Evolutionary conservation across 139 green algal genomes (phyloP).

Genomic region (Chlorella vulgaris): DNA sequence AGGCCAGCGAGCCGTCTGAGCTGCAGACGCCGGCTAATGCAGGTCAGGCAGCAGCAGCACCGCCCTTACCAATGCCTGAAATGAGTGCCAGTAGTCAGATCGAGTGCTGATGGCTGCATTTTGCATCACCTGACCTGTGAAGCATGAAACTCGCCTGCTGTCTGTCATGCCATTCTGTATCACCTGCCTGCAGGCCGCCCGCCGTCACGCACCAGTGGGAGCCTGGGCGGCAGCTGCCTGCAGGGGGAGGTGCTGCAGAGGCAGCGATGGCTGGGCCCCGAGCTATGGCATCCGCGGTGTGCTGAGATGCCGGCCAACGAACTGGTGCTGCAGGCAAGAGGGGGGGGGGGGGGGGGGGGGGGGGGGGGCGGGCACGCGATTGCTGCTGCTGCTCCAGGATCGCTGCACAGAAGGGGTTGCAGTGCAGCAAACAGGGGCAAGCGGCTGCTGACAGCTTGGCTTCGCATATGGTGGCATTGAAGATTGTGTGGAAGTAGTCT

Average conservation of each 20-base stretch:
- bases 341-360: background rate
- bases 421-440: too few species aligned
- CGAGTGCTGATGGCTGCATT: too few species aligned
- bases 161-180: background rate
- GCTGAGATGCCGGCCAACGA: background rate
- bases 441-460: too few species aligned
- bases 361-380: background rate
- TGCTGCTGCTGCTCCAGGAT: too few species aligned
- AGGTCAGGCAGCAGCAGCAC: background rate
- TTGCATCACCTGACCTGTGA: background rate
- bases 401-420: too few species aligned
- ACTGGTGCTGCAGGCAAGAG: constrained; percentile 5
- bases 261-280: constrained; percentile 20
- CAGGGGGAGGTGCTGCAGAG: background rate
- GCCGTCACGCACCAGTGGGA: background rate
- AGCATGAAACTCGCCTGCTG: background rate
- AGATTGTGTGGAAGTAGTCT: too few species aligned
- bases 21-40: background rate
- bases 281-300: background rate
- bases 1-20: background rate
- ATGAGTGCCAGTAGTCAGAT: too few species aligned
- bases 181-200: constrained; percentile 6
- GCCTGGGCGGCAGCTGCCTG: background rate
- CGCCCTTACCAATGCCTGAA: constrained; percentile 9
- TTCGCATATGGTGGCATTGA: too few species aligned